These are phyloP conservation scores for Penicillium sp. DNA, from an alignment of 2,329 filamentous ascomycete species.

Conservation along the genomic window DNA sequence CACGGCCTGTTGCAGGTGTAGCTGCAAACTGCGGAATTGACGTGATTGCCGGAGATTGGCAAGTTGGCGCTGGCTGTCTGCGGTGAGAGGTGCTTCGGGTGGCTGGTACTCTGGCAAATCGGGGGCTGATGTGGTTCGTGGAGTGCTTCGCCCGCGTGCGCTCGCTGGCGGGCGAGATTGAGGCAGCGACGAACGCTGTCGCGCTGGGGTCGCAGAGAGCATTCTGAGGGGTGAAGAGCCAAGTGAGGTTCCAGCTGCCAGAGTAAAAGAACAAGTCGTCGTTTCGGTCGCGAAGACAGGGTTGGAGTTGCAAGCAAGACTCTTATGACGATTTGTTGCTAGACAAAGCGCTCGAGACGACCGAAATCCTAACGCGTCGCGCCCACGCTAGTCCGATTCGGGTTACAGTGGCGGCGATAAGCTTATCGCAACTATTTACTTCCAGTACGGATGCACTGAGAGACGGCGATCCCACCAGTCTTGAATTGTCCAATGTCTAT, in stretches of 20 bases:
- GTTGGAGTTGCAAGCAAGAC: slow-evolving; percentile 1
- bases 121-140: slow-evolving; percentile 5
- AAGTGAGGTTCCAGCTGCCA: neutral
- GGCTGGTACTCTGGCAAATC: slow-evolving; percentile 53
- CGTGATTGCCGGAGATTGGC: slow-evolving; percentile 44
- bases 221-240: neutral
- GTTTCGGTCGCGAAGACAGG: neutral
- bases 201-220: slow-evolving; percentile 15
- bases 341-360: slow-evolving; percentile 15
- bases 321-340: slow-evolving; percentile 7
- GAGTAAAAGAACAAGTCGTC: neutral
- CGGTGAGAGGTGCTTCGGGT: slow-evolving; percentile 52
- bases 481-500: neutral
- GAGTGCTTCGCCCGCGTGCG: slow-evolving; percentile 7
- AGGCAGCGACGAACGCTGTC: slow-evolving; percentile 10
- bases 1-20: slow-evolving; percentile 49
- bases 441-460: neutral
- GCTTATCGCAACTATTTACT: slow-evolving; percentile 13
- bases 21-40: slow-evolving; percentile 46
- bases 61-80: slow-evolving; percentile 47
- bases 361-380: slow-evolving; percentile 26
- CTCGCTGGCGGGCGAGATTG: slow-evolving; percentile 16
- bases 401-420: slow-evolving; percentile 24
- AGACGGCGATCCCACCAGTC: neutral
- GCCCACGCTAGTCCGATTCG: slow-evolving; percentile 32